Percentiles rank a stretch among this genome's conserved stretches.
These are phyloP conservation scores for Barbarea vulgaris DNA, from an alignment of 345 rosid genomes.

Conservation along the genomic window DNA sequence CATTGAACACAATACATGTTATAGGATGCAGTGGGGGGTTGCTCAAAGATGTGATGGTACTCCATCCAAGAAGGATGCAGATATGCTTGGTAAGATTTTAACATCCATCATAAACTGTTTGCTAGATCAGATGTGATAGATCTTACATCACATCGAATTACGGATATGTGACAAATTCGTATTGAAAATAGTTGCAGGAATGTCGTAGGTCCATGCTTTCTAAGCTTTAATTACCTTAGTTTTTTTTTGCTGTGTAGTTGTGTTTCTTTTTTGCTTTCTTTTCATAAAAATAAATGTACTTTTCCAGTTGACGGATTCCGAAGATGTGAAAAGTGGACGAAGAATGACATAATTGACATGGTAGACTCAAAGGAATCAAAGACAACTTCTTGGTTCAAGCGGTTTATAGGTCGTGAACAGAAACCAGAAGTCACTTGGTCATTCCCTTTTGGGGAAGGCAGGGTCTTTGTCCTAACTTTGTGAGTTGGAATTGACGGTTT, in stretches of 20 bases:
- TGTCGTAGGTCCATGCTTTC: too few species aligned
- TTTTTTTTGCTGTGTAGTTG: background rate
- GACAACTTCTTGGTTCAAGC: constrained; percentile 90
- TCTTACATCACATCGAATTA: too few species aligned
- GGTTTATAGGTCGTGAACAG: constrained; percentile 96
- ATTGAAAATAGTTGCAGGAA: too few species aligned
- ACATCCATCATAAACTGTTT: background rate
- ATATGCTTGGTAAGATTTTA: constrained; percentile 69
- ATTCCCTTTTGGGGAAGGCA: constrained; percentile 88
- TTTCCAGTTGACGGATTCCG: constrained; percentile 81
- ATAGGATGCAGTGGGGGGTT: constrained; percentile 98
- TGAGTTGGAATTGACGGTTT: constrained; percentile 96
- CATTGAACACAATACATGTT: constrained; percentile 97
- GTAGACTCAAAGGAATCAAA: constrained; percentile 83
- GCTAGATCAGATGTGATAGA: background rate
- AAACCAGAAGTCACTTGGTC: constrained; percentile 99
- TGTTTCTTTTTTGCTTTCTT: background rate
- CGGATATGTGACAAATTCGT: too few species aligned
- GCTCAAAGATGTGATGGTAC: constrained; percentile 95
- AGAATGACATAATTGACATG: constrained; percentile 51
- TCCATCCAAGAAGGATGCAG: constrained; percentile 75
- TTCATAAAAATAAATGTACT: constrained; percentile 8
- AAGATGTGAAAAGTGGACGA: constrained; percentile 95
- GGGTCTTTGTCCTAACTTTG: constrained; percentile 74
- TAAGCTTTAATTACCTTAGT: background rate